Conservation (phyloP, 192 early-diverging fungal genomes). For the Piromyces finnis region DNA sequence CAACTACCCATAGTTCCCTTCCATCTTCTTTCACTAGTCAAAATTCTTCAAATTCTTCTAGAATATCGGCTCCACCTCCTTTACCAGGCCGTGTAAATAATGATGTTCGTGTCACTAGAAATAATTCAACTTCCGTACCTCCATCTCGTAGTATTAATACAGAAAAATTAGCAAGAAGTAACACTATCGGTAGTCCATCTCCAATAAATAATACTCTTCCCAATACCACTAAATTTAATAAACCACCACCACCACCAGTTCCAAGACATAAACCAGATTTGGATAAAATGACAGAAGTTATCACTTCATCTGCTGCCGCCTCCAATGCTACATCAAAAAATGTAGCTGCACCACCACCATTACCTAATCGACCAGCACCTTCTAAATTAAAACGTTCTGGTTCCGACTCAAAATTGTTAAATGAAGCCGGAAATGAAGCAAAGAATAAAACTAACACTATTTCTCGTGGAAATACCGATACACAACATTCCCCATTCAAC, state of each 20-base stretch:
- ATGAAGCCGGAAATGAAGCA: neutral
- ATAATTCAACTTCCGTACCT: neutral
- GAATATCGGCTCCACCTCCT: neutral
- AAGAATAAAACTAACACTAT: too few relatives aligned
- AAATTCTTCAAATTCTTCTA: neutral
- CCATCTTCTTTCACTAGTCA: neutral
- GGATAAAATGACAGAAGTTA: neutral
- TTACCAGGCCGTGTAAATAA: neutral
- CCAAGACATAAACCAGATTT: neutral
- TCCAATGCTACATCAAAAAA: neutral
- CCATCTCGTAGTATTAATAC: neutral
- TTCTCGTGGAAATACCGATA: too few relatives aligned
- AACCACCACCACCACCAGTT: neutral
- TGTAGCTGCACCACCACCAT: neutral
- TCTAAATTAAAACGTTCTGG: neutral
- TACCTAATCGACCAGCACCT: neutral
- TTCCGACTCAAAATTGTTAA: neutral
- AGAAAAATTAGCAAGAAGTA: neutral
- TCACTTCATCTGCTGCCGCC: neutral
- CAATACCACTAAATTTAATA: neutral
- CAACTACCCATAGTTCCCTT: neutral
- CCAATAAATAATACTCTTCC: neutral
- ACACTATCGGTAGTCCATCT: neutral
- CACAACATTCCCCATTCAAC: too few relatives aligned
- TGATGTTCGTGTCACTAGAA: neutral